A percentile compares a stretch with the other conserved stretches of the same genome.
Conservation (phyloP, 75 land plant species). For the Cryptomeria japonica region DNA sequence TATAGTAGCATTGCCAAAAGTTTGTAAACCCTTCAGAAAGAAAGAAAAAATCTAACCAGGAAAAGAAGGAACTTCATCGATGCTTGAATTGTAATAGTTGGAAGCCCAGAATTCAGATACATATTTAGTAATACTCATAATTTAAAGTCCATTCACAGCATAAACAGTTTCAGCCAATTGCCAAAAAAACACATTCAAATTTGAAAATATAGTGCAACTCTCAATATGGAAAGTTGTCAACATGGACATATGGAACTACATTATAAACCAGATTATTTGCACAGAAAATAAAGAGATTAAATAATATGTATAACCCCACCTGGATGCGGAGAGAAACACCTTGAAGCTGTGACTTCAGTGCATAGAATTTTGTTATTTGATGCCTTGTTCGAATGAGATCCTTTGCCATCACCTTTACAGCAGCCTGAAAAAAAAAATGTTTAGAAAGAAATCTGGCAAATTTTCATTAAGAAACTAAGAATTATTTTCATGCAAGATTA, state of each 20-base stretch:
- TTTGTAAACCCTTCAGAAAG: not conserved
- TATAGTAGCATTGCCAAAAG: not conserved
- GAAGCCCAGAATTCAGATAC: not conserved
- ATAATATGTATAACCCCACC: conserved; percentile 34
- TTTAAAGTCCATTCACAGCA: no score
- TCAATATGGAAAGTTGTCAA: not conserved
- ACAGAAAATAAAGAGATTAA: not conserved
- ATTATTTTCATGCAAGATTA: not conserved
- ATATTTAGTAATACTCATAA: no score
- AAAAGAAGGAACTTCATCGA: not conserved
- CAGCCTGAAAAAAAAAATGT: conserved; percentile 54
- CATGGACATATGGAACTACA: not conserved
- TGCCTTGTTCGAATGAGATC: conserved; percentile 94
- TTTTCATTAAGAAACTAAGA: not conserved
- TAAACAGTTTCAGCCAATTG: not conserved
- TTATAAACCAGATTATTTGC: not conserved
- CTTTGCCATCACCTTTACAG: conserved; percentile 97
- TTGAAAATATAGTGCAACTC: not conserved
- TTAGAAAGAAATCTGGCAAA: conserved; percentile 5
- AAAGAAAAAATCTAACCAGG: not conserved
- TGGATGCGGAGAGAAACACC: conserved; percentile 94
- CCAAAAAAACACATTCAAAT: not conserved
- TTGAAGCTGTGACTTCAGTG: conserved; percentile 90
- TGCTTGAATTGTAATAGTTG: not conserved
- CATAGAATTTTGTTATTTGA: conserved; percentile 95